Conservation (phyloP, 2,329 filamentous ascomycete species). For the Hortaea sp. region DNA sequence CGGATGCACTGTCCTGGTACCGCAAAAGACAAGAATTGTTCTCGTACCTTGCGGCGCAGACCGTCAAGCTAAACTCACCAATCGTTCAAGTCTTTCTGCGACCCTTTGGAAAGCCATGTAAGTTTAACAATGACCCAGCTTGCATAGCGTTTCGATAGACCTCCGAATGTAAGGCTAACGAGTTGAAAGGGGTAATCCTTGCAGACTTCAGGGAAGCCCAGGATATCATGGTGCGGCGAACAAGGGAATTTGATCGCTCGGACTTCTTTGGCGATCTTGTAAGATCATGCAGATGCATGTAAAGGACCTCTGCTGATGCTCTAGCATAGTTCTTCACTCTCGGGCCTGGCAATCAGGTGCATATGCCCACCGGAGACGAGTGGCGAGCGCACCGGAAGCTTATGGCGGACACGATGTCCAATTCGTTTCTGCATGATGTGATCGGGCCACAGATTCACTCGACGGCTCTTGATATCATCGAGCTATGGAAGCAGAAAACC, state of each 20-base stretch:
- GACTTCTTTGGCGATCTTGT: constrained; percentile 21
- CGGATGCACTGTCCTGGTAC: constrained; percentile 30
- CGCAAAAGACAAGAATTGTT: constrained; percentile 20
- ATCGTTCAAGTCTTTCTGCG: constrained; percentile 40
- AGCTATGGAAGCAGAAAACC: constrained; percentile 24
- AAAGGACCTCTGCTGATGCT: background rate
- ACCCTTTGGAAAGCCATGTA: constrained; percentile 33
- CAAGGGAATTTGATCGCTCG: constrained; percentile 37
- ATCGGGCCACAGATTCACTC: constrained; percentile 20
- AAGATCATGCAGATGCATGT: background rate
- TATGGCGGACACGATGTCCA: constrained; percentile 21
- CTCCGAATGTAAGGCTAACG: background rate
- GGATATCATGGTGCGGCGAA: constrained; percentile 36
- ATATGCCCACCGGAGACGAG: constrained; percentile 15
- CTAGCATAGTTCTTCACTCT: constrained; percentile 10
- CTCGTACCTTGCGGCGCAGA: constrained; percentile 7
- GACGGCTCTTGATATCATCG: constrained; percentile 14
- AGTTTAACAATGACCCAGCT: background rate
- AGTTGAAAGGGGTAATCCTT: constrained; percentile 21
- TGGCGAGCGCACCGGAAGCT: constrained; percentile 19
- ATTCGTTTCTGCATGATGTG: constrained; percentile 19
- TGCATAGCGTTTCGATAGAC: too few species aligned
- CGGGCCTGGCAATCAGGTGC: constrained; percentile 16
- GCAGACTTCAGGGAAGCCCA: constrained; percentile 34
- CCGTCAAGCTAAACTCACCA: constrained; percentile 26